Base-by-base conservation (phyloP, 176 grass and related monocot genomes). In the Triticum monococcum region DNA sequence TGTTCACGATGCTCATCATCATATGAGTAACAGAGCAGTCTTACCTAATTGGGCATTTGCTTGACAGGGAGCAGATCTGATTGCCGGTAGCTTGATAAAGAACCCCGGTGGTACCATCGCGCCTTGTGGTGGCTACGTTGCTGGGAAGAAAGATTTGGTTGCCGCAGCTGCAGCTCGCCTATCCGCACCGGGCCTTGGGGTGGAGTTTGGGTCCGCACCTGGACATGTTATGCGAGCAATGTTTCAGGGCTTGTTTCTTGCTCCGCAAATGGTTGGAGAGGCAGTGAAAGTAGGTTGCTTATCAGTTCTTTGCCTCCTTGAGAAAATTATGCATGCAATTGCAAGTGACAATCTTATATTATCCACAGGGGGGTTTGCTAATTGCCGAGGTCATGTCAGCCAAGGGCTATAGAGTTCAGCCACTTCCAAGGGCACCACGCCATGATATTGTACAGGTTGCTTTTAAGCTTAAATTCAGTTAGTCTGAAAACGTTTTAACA, bases 201-300 rank as follows among this genome's bases (percentile, higher is more conserved):
- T 98, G 11, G 96, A 98, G 59, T 92, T 89, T 87, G 96, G 96
- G 35, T 95, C 96, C 22, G 89, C 86, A 63, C 86, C 91, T 79
- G 90, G 96, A 57, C 89, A 98, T 92, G 85, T 98, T 20, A 98
- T 90, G 90, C 88, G 96, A 32, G 9, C 93, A 8, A 57, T 98
- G 59, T 98, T 94, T 88, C 96, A 98, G 72, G 96, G 96, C 61
- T 90, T 98, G 64, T 94, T 94, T 88, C 93, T 98, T 75, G 91
- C 91, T 81, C 96, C 96, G 11, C 96, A 98, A 76, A 96, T 94
- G 91, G 96, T 98, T 68, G 93, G 96, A 65, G 93, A 98, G 89
- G 96, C 96, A 72, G 81, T 96, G 43, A 98, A 95, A 89, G 93
- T 91, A 89, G 64, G 66, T 72, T 74, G 18, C 22, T 78, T 64